A percentile compares a stretch with the other conserved stretches of the same genome.
These are phyloP conservation scores for Nicotiana attenuata DNA, from an alignment of 257 asterid genomes.

Conservation along the genomic window DNA sequence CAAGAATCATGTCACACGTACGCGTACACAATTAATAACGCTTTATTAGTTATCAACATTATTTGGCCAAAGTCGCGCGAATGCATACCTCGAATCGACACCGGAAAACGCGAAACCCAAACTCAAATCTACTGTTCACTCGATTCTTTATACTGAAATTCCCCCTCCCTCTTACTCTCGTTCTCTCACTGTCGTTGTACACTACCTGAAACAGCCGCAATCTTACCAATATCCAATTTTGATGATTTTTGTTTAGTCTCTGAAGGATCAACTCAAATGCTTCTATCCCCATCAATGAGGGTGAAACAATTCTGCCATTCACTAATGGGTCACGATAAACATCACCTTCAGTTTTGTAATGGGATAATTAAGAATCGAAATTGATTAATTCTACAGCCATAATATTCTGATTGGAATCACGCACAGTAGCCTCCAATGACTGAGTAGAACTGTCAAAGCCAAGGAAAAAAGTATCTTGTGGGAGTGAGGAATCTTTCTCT, in stretches of 20 bases:
- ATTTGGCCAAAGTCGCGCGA: no score
- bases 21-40: no score
- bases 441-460: slow-evolving; percentile 93
- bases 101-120: no score
- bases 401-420: slow-evolving; percentile 65
- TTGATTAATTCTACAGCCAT: slow-evolving; percentile 58
- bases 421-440: slow-evolving; percentile 84
- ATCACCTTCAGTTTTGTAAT: slow-evolving; percentile 86
- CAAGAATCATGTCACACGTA: no score
- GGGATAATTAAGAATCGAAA: slow-evolving; percentile 72
- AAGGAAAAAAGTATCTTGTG: slow-evolving; percentile 62
- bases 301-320: slow-evolving; percentile 85
- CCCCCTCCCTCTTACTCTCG: slow-evolving; percentile 28
- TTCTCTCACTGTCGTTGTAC: slow-evolving; percentile 95
- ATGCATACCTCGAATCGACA: no score
- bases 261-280: slow-evolving; percentile 72
- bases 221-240: slow-evolving; percentile 49
- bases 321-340: slow-evolving; percentile 56
- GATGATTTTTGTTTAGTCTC: slow-evolving; percentile 46
- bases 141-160: no score
- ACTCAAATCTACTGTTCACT: no score
- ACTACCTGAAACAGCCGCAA: slow-evolving; percentile 86
- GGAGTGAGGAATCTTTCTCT: slow-evolving; percentile 39
- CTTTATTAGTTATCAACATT: no score
- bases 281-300: slow-evolving; percentile 94